Conservation (phyloP, 805 yeast genomes). For the Blastobotrys muscicola region DNA sequence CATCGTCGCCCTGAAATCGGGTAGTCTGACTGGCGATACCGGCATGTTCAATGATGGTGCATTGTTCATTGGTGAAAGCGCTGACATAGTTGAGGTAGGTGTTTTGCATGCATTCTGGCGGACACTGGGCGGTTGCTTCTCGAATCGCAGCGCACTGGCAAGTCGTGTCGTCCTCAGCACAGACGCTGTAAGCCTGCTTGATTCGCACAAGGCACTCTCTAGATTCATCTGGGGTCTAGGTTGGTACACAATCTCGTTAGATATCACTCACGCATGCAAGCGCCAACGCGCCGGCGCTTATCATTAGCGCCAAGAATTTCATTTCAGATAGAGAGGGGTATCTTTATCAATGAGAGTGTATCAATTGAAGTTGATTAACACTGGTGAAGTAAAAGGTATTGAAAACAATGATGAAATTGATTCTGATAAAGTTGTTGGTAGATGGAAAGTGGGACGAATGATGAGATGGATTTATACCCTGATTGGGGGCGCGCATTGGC, state of each 20-base stretch:
- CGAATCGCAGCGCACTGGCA: slow-evolving; percentile 5
- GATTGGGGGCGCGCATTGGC: too few relatives aligned
- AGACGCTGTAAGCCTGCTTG: slow-evolving; percentile 2
- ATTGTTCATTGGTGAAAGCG: slow-evolving; percentile 4
- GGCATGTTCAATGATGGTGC: slow-evolving; percentile 2
- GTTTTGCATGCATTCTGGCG: slow-evolving; percentile 1
- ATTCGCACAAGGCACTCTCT: slow-evolving; percentile 1
- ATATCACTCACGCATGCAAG: not conserved
- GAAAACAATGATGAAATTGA: too few relatives aligned
- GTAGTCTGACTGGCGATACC: slow-evolving; percentile 5
- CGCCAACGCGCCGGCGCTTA: not conserved
- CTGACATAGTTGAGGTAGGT: not conserved
- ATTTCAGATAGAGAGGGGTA: too few relatives aligned
- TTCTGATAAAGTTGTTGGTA: too few relatives aligned
- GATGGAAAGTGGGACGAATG: too few relatives aligned
- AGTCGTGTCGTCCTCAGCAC: slow-evolving; percentile 1
- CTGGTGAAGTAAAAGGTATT: too few relatives aligned
- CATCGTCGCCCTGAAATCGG: slow-evolving; percentile 14
- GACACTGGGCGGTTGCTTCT: slow-evolving; percentile 1
- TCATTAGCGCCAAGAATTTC: too few relatives aligned
- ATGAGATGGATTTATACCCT: too few relatives aligned
- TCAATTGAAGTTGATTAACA: too few relatives aligned
- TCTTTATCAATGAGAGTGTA: too few relatives aligned
- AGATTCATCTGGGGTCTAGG: not conserved
- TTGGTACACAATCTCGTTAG: too few relatives aligned